phyloP scores from a whole-genome alignment of 2,329 filamentous ascomycete species.

The Eurotiales sp. region DNA sequence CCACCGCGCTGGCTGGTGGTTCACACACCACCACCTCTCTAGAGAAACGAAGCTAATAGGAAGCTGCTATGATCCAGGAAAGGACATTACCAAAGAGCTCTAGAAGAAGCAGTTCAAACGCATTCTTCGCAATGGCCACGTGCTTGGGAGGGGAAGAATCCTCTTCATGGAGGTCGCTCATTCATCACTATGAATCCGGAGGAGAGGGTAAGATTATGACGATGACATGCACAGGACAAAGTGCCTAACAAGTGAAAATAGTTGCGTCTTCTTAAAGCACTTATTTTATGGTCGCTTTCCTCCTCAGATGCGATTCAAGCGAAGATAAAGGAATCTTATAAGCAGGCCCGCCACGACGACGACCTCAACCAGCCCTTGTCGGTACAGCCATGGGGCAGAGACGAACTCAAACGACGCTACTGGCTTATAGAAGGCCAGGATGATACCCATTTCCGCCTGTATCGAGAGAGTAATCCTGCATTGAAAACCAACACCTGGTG shows the following conservation, averaged over 20 bases:
- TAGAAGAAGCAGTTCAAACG: slow-evolving; percentile 85
- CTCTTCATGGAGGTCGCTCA: slow-evolving; percentile 71
- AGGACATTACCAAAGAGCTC: slow-evolving; percentile 85
- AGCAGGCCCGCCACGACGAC: slow-evolving; percentile 75
- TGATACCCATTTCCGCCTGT: slow-evolving; percentile 89
- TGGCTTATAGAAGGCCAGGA: slow-evolving; percentile 91
- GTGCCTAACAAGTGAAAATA: slow-evolving; percentile 36
- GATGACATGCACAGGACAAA: slow-evolving; percentile 4
- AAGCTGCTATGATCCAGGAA: slow-evolving; percentile 53
- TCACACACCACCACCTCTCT: neutral
- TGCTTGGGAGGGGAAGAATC: slow-evolving; percentile 78
- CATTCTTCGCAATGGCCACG: slow-evolving; percentile 86
- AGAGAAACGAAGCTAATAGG: slow-evolving; percentile 26
- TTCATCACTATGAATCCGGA: slow-evolving; percentile 80
- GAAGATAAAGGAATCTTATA: slow-evolving; percentile 83
- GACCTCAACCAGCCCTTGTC: slow-evolving; percentile 81
- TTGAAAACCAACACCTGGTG: slow-evolving; percentile 79
- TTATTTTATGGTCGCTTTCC: slow-evolving; percentile 83
- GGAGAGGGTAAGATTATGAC: slow-evolving; percentile 63
- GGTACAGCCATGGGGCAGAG: slow-evolving; percentile 84
- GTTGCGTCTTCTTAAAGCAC: slow-evolving; percentile 76
- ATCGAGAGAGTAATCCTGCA: slow-evolving; percentile 84
- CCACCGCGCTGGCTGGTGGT: slow-evolving; percentile 18
- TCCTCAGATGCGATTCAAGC: slow-evolving; percentile 79
- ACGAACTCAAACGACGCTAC: slow-evolving; percentile 88